Base-by-base conservation (phyloP, 805 yeast species). In the Wickerhamiella alocasiicola region DNA sequence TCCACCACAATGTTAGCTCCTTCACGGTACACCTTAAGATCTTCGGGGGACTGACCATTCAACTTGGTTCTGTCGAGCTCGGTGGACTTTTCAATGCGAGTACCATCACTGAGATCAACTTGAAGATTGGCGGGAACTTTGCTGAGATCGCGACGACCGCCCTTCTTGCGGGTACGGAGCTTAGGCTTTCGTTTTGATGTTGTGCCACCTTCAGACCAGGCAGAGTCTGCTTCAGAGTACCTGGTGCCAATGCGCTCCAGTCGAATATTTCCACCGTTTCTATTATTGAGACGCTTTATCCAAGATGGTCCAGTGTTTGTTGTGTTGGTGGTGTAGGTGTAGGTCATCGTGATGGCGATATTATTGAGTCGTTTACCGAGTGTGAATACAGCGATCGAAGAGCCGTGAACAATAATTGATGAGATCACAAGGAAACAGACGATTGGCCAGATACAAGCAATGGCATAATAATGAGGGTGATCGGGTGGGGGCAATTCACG, bases 291-390 rank as follows among this genome's bases (percentile, higher is more conserved):
- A 59, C 95, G 76, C 41, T 76, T 70, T 65, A 87, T 74, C 95
- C 96, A 81, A 21, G 80, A 66, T 6, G 78, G 67, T 44, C 76
- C 78, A 18, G 72, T 74, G 20, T 74, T 72, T 20, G 68, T 70
- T 17, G 81, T 75, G 6, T 15, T 15, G 16, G 95, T 84, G 24
- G 9, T 19, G n/a, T n/a, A n/a, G 21, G 54, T 52, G 56, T 83
- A 79, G 0, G 96, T 74, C 79, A 87, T 81, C 1, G 95, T 81
- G 52, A 88, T 74, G 1, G 95, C 83, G 78, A 91, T 81, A 39
- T 94, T 79, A 63, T 87, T 85, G 57, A 88, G 70, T 44, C 88
- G 80, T 54, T 78, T 81, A 36, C 98, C 97, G 17, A 79, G 63
- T 4, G 83, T 71, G 46, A 70, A 66, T 13, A 74, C 82, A 4